Evolutionary conservation across 805 yeast species (phyloP).

Genomic region (Cephaloascus albidus): DNA sequence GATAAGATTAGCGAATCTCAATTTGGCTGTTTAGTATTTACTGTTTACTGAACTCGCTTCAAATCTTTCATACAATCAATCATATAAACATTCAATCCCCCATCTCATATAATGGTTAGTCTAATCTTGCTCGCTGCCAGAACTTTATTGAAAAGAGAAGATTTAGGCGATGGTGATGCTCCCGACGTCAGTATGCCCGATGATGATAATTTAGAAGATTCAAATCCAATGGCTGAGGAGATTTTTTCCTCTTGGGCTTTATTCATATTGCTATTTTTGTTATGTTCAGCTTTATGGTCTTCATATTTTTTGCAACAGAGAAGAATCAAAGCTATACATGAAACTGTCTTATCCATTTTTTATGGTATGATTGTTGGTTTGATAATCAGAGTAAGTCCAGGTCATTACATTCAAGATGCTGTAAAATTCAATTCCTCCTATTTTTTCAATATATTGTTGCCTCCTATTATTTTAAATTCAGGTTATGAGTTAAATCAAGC

Average conservation of each 20-base stretch:
- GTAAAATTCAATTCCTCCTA: slow-evolving; percentile 92
- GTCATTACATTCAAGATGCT: slow-evolving; percentile 94
- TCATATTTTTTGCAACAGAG: slow-evolving; percentile 87
- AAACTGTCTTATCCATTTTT: slow-evolving; percentile 90
- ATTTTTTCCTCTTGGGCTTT: slow-evolving; percentile 97
- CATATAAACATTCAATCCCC: no score
- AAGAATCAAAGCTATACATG: slow-evolving; percentile 92
- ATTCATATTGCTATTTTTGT: slow-evolving; percentile 69
- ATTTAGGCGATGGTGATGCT: slow-evolving; percentile 27
- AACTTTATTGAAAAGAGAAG: slow-evolving; percentile 1
- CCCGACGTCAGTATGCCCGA: slow-evolving; percentile 38
- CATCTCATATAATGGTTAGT: background rate
- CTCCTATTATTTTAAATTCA: slow-evolving; percentile 92
- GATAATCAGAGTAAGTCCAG: slow-evolving; percentile 84
- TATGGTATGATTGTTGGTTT: slow-evolving; percentile 96
- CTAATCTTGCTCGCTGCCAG: background rate
- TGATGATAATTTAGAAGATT: slow-evolving; percentile 36
- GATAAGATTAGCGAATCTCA: no score
- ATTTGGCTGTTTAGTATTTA: no score
- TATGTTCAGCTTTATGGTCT: slow-evolving; percentile 90
- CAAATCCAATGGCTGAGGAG: slow-evolving; percentile 87
- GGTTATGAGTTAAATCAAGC: slow-evolving; percentile 97
- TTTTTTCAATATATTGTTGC: slow-evolving; percentile 87
- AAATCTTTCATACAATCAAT: no score
- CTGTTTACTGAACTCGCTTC: no score